Percentiles rank a stretch among this genome's conserved stretches.
Evolutionary conservation across 352 stramenopile species (phyloP).

Genomic region (Globisporangium heterothallicum): DNA sequence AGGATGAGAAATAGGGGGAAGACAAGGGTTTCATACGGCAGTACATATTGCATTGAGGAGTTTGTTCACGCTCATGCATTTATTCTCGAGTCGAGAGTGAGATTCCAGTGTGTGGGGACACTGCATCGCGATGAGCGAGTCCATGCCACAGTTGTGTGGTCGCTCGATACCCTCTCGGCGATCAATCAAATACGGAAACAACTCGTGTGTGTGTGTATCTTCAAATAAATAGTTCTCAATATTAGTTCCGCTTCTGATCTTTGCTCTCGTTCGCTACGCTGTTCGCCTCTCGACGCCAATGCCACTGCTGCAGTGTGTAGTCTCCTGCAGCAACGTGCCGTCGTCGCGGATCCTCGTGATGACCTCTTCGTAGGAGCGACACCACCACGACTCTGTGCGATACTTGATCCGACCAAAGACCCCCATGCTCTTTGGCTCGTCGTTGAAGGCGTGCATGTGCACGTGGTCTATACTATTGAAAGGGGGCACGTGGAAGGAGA

Average conservation of each 20-base stretch:
- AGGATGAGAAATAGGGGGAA: not conserved
- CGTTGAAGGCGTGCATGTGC: conserved; percentile 80
- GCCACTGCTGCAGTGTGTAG: conserved; percentile 3
- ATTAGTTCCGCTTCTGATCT: too few species aligned
- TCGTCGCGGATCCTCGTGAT: conserved; percentile 24
- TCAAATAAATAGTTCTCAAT: not conserved
- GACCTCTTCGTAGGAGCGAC: conserved; percentile 71
- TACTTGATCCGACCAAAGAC: conserved; percentile 76
- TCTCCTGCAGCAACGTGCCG: conserved; percentile 7
- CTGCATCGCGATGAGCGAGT: too few species aligned
- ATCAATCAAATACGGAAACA: not conserved
- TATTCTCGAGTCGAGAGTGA: too few species aligned
- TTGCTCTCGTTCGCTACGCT: not conserved
- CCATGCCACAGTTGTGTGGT: too few species aligned
- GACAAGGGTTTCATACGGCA: too few species aligned
- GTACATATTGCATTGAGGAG: too few species aligned
- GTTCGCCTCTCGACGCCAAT: not conserved
- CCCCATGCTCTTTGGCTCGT: conserved; percentile 29
- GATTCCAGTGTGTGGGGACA: too few species aligned
- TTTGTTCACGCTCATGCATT: too few species aligned
- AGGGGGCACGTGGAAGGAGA: conserved; percentile 47
- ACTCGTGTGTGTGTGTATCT: not conserved
- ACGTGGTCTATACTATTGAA: conserved; percentile 90
- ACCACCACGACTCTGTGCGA: conserved; percentile 79
- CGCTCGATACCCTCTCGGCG: too few species aligned